phyloP scores from a whole-genome alignment of 495 filamentous ascomycete species.

The Rhizodiscina lignyota region DNA sequence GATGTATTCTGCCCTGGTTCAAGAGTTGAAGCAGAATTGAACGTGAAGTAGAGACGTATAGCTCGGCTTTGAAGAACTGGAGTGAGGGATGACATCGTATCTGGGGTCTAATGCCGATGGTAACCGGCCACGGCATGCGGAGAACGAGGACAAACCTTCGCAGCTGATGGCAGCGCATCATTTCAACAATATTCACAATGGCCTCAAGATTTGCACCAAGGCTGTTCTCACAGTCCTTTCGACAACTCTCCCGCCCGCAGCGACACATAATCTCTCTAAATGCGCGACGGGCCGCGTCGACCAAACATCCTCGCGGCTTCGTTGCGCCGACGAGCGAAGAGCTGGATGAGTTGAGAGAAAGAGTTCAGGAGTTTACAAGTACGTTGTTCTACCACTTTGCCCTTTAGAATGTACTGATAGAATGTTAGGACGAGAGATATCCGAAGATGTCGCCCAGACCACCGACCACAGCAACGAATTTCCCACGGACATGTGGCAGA shows the following conservation, averaged over 20 bases:
- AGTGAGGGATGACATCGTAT: too few species aligned
- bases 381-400: conserved; percentile 3
- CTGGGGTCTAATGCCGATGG: too few species aligned
- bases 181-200: too few species aligned
- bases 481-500: conserved; percentile 81
- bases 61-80: too few species aligned
- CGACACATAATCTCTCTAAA: background rate
- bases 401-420: background rate
- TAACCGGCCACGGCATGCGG: too few species aligned
- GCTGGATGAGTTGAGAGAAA: conserved; percentile 67
- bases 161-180: too few species aligned
- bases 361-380: conserved; percentile 84
- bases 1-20: too few species aligned
- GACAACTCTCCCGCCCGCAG: background rate
- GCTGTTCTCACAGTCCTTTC: background rate
- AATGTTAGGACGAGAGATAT: conserved; percentile 46
- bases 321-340: conserved; percentile 57
- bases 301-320: conserved; percentile 80
- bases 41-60: too few species aligned
- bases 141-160: too few species aligned
- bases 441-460: conserved; percentile 61
- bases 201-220: background rate
- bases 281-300: conserved; percentile 33
- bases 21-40: too few species aligned
- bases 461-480: conserved; percentile 84